Evolutionary conservation across 257 asterid genomes (phyloP).

Genomic region (Nicotiana obtusifolia): DNA sequence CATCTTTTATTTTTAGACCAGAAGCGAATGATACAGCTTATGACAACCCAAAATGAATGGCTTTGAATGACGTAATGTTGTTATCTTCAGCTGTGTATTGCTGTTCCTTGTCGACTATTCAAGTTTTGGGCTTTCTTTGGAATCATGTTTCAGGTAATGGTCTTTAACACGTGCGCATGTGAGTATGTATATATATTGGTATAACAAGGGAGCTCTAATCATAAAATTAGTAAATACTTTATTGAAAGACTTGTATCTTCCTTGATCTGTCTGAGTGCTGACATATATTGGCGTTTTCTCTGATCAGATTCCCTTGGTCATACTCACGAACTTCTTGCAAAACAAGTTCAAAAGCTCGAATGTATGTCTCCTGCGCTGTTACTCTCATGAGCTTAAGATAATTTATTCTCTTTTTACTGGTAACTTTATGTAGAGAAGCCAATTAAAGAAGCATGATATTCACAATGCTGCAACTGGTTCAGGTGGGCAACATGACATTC

Average conservation of each 20-base stretch:
- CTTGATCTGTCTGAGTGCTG: background rate
- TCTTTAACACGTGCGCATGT: background rate
- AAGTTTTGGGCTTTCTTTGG: slow-evolving; percentile 94
- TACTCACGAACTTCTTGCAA: slow-evolving; percentile 76
- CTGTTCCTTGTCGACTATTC: slow-evolving; percentile 96
- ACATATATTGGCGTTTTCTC: background rate
- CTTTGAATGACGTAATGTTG: slow-evolving; percentile 14
- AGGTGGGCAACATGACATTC: slow-evolving; percentile 97
- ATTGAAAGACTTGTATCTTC: background rate
- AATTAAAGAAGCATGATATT: background rate
- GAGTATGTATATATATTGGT: background rate
- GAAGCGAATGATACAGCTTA: background rate
- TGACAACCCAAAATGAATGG: background rate
- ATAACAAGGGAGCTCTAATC: background rate
- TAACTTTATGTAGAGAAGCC: background rate
- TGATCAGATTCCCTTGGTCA: slow-evolving; percentile 83
- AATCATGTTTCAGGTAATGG: slow-evolving; percentile 84
- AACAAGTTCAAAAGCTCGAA: slow-evolving; percentile 80
- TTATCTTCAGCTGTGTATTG: slow-evolving; percentile 71
- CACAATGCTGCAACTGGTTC: background rate
- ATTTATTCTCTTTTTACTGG: background rate
- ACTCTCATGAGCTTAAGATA: background rate
- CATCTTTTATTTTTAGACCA: background rate
- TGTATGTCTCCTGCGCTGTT: slow-evolving; percentile 40
- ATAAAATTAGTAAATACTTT: background rate